Evolutionary conservation across 805 yeast genomes (phyloP).

Genomic region (Yarrowia divulgata): DNA sequence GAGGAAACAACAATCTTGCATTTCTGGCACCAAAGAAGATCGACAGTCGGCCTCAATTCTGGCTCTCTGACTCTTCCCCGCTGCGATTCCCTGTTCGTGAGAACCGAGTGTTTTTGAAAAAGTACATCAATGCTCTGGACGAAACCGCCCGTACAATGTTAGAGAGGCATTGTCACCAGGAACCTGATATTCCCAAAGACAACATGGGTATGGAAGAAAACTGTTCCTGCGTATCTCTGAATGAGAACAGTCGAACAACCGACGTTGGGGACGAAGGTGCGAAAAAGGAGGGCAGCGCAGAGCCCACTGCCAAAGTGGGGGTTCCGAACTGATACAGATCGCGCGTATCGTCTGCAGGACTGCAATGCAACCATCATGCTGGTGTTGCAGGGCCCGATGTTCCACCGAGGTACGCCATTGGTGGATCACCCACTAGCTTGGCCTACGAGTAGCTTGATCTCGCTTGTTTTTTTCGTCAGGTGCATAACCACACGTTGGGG

Average conservation of each 20-base stretch:
- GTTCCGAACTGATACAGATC: background rate
- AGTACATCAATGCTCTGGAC: constrained; percentile 44
- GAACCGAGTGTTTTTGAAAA: constrained; percentile 60
- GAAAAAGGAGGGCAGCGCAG: background rate
- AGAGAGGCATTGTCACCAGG: constrained; percentile 12
- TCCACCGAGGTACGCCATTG: constrained; percentile 16
- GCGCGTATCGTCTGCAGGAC: background rate
- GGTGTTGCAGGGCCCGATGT: constrained; percentile 17
- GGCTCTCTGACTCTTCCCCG: constrained; percentile 75
- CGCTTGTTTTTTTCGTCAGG: background rate
- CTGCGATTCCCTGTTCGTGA: constrained; percentile 72
- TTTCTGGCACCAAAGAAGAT: constrained; percentile 42
- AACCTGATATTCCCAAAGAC: background rate
- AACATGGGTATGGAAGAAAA: background rate
- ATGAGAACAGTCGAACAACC: constrained; percentile 7
- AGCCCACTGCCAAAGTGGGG: constrained; percentile 1
- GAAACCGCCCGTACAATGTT: constrained; percentile 30
- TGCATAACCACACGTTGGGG: constrained; percentile 19
- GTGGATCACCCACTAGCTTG: constrained; percentile 16
- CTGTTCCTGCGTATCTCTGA: constrained; percentile 14
- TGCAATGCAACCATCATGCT: constrained; percentile 4
- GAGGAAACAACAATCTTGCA: constrained; percentile 49
- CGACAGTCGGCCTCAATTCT: constrained; percentile 48
- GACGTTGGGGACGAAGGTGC: background rate
- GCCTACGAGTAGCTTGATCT: background rate